Conservation (phyloP, 148 eudicot genomes). For the Rhododendron simsii region DNA sequence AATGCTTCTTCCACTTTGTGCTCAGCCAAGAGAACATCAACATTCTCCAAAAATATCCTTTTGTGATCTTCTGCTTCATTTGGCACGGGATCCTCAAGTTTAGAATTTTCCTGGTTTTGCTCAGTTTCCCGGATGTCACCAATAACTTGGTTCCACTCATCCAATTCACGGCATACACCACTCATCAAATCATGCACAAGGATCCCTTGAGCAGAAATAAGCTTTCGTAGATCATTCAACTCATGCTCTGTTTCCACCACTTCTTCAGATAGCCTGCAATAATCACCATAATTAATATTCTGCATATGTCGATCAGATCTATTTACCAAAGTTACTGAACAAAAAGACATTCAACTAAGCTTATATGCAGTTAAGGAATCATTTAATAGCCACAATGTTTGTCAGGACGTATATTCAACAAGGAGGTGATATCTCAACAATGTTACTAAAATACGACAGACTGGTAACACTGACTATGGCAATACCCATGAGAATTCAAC, state of each 20-base stretch:
- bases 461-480: neutral
- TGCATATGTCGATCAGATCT: neutral
- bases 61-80: conserved; percentile 36
- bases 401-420: neutral
- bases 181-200: conserved; percentile 77
- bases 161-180: conserved; percentile 70
- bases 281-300: neutral
- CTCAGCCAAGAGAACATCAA: conserved; percentile 75
- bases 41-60: conserved; percentile 55
- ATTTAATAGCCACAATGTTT: neutral
- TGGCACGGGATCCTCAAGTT: conserved; percentile 32
- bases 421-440: neutral
- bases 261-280: conserved; percentile 82
- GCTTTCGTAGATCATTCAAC: conserved; percentile 73
- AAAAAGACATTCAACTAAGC: neutral
- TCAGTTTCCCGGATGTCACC: conserved; percentile 40
- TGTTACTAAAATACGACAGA: neutral
- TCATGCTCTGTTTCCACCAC: conserved; percentile 93
- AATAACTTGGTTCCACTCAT: conserved; percentile 48
- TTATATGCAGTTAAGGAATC: neutral
- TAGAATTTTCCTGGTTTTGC: conserved; percentile 32
- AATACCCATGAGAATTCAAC: neutral
- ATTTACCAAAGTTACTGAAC: neutral
- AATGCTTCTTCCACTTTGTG: conserved; percentile 74
- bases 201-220: conserved; percentile 79